Percentiles rank a stretch among this genome's conserved stretches.
These are phyloP conservation scores for Eucalyptus dawsonii DNA, from an alignment of 345 rosid species.

Conservation along the genomic window DNA sequence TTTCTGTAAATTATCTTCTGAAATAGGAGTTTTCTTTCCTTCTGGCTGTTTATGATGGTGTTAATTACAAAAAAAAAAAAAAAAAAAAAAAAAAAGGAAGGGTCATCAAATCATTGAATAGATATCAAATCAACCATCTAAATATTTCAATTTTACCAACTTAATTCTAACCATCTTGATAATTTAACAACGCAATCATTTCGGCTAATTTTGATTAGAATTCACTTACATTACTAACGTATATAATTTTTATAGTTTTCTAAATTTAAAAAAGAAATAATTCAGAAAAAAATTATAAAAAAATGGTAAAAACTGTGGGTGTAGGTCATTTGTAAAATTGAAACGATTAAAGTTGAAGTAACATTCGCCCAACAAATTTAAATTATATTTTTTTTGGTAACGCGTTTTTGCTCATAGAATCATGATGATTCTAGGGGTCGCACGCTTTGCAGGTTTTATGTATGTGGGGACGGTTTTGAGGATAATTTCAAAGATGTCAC, in stretches of 20 bases:
- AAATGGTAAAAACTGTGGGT: too few relatives aligned
- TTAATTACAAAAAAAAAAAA: neutral
- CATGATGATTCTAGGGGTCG: neutral
- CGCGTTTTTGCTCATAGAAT: neutral
- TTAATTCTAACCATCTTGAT: neutral
- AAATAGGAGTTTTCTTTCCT: neutral
- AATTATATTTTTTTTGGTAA: too few relatives aligned
- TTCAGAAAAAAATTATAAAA: too few relatives aligned
- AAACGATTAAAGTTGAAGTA: too few relatives aligned
- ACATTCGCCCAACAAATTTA: too few relatives aligned
- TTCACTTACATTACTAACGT: rapidly evolving
- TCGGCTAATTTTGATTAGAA: rapidly evolving
- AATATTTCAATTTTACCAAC: rapidly evolving
- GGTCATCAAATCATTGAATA: neutral
- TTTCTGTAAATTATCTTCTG: neutral
- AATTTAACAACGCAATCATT: neutral
- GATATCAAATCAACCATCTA: neutral
- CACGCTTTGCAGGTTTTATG: neutral
- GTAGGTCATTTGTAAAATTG: too few relatives aligned
- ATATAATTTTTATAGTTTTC: too few relatives aligned
- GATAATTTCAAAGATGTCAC: neutral
- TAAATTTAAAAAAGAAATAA: too few relatives aligned
- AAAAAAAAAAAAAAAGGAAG: too few relatives aligned
- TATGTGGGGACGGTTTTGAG: neutral
- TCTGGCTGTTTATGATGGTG: neutral